These are phyloP conservation scores for Calonectria naviculata DNA, from an alignment of 2,329 filamentous ascomycete genomes.

Conservation along the genomic window DNA sequence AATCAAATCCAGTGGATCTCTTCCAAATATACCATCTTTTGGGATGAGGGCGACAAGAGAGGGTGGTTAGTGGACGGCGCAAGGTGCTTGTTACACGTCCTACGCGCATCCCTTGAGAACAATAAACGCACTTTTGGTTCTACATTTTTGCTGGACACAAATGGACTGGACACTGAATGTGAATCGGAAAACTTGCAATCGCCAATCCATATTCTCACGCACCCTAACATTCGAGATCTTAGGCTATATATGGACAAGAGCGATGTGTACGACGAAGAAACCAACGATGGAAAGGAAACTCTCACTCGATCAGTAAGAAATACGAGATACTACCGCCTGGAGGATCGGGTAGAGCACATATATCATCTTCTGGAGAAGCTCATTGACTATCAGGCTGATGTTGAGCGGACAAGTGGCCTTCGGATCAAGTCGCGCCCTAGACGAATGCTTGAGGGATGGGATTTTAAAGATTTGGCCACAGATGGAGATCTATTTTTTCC, in stretches of 20 bases:
- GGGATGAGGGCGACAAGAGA: constrained; percentile 38
- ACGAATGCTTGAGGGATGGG: neutral
- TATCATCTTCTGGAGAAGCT: constrained; percentile 33
- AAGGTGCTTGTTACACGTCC: constrained; percentile 37
- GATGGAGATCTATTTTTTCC: neutral
- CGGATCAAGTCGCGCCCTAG: neutral
- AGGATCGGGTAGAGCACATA: constrained; percentile 27
- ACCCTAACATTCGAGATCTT: neutral
- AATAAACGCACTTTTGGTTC: neutral
- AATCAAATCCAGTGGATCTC: constrained; percentile 27
- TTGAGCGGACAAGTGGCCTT: neutral
- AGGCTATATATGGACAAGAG: neutral
- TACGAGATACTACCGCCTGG: constrained; percentile 9
- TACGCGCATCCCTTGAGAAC: constrained; percentile 31
- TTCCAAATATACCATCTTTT: constrained; percentile 33
- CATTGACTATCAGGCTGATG: neutral
- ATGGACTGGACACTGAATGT: neutral
- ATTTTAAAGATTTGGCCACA: neutral
- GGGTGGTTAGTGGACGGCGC: constrained; percentile 42
- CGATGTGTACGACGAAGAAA: neutral
- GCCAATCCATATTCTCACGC: neutral
- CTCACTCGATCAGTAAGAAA: neutral
- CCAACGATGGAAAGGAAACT: no score
- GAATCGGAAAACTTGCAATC: neutral
- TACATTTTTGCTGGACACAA: neutral